Evolutionary conservation across 2,329 filamentous ascomycete species (phyloP).

Genomic region (Fonsecaea multimorphosa): DNA sequence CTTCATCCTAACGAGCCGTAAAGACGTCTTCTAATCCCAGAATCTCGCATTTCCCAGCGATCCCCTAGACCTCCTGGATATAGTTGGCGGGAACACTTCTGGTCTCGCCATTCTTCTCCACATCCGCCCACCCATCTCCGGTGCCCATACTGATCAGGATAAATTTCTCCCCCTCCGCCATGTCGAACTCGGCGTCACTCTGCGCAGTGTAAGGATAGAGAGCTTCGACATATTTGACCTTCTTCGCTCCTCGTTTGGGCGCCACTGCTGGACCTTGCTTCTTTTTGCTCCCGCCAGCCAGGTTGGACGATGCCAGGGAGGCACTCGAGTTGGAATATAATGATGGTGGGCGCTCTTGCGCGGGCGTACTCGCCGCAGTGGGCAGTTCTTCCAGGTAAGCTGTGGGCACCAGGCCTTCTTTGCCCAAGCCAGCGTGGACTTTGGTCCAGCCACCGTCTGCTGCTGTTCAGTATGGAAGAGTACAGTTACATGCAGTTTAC

Average conservation of each 20-base stretch:
- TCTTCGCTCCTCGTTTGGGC: conserved; percentile 88
- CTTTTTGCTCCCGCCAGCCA: conserved; percentile 57
- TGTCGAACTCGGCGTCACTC: conserved; percentile 84
- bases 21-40: background rate
- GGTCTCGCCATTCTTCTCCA: conserved; percentile 84
- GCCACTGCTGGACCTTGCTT: conserved; percentile 93
- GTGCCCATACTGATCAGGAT: conserved; percentile 86
- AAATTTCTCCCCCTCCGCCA: conserved; percentile 88
- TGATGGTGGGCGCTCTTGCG: conserved; percentile 67
- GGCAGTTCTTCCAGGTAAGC: conserved; percentile 76
- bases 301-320: conserved; percentile 64
- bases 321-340: conserved; percentile 79
- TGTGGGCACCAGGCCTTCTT: conserved; percentile 85
- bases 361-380: conserved; percentile 44
- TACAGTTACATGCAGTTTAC: conserved; percentile 43
- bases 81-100: conserved; percentile 90
- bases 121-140: conserved; percentile 96
- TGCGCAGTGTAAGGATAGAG: conserved; percentile 89
- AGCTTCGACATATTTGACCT: conserved; percentile 89
- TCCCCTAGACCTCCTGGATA: conserved; percentile 69
- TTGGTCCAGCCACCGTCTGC: conserved; percentile 93
- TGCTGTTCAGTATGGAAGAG: conserved; percentile 14
- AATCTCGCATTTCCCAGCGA: background rate
- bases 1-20: background rate
- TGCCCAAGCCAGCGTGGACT: conserved; percentile 70